These are phyloP conservation scores for Aegilops sharonensis DNA, from an alignment of 176 grass and related monocot species.

Conservation along the genomic window DNA sequence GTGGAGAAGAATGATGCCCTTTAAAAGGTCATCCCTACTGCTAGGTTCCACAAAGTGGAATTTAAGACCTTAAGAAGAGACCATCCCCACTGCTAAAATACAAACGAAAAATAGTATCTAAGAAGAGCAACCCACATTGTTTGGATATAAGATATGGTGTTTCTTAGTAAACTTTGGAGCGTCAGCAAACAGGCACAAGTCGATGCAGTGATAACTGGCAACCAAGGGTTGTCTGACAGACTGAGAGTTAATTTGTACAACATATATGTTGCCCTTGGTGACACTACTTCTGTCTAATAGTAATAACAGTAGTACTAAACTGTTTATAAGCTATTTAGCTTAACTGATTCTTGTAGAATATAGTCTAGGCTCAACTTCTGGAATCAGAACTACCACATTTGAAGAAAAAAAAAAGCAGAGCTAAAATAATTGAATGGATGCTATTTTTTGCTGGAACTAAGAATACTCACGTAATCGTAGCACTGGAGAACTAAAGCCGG, in stretches of 20 bases:
- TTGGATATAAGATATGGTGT: not conserved
- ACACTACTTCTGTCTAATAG: not conserved
- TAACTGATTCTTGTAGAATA: not conserved
- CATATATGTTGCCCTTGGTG: not conserved
- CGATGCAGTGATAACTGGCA: not conserved
- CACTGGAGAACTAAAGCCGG: not conserved
- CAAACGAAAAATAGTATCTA: not conserved
- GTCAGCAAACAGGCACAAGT: conserved; percentile 8
- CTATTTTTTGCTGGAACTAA: not conserved
- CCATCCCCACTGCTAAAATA: not conserved
- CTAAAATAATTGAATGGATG: not conserved
- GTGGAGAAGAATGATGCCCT: not conserved
- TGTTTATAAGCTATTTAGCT: not conserved
- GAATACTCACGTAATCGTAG: not conserved
- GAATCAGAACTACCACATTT: not conserved
- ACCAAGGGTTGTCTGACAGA: not conserved
- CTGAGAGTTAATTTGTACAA: not conserved
- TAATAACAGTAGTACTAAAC: not conserved
- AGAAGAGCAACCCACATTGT: not conserved
- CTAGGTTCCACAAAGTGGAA: not conserved
- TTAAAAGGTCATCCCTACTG: not conserved
- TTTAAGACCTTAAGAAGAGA: conserved; percentile 5
- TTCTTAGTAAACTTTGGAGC: not conserved
- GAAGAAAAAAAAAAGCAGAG: not conserved
- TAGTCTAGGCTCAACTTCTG: not conserved